Conservation (phyloP, 495 filamentous ascomycete species). For the Entonaema liquescens region DNA sequence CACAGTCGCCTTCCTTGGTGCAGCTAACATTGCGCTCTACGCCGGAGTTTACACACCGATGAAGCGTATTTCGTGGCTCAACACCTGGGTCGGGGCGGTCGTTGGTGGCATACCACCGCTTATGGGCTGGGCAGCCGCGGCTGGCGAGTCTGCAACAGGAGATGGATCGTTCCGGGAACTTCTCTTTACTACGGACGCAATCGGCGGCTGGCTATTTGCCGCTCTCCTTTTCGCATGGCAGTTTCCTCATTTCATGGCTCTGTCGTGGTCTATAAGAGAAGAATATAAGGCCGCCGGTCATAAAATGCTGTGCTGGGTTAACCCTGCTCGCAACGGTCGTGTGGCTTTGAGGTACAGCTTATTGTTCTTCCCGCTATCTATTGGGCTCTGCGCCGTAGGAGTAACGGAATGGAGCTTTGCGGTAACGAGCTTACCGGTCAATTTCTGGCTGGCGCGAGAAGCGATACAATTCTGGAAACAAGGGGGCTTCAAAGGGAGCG, state of each 20-base stretch:
- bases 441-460: slow-evolving; percentile 84
- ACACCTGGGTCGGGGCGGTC: slow-evolving; percentile 94
- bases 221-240: slow-evolving; percentile 93
- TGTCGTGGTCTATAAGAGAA: slow-evolving; percentile 85
- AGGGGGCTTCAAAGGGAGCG: slow-evolving; percentile 80
- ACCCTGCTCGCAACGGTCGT: slow-evolving; percentile 81
- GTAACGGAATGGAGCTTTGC: slow-evolving; percentile 92
- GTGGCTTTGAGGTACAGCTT: slow-evolving; percentile 91
- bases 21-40: slow-evolving; percentile 85
- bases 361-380: slow-evolving; percentile 85
- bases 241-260: slow-evolving; percentile 95
- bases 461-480: slow-evolving; percentile 83
- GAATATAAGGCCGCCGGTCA: slow-evolving; percentile 91
- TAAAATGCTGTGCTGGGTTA: slow-evolving; percentile 89
- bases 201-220: slow-evolving; percentile 91
- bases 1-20: slow-evolving; percentile 86
- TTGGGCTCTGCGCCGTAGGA: slow-evolving; percentile 79
- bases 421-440: slow-evolving; percentile 79
- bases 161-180: slow-evolving; percentile 79
- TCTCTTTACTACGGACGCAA: slow-evolving; percentile 64
- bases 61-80: slow-evolving; percentile 85
- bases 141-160: slow-evolving; percentile 82
- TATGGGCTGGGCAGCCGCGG: slow-evolving; percentile 97
- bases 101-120: slow-evolving; percentile 93
- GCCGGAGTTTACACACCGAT: slow-evolving; percentile 92